These are phyloP conservation scores for Fusarium bactridioides DNA, from an alignment of 2,329 filamentous ascomycete species.

Conservation along the genomic window DNA sequence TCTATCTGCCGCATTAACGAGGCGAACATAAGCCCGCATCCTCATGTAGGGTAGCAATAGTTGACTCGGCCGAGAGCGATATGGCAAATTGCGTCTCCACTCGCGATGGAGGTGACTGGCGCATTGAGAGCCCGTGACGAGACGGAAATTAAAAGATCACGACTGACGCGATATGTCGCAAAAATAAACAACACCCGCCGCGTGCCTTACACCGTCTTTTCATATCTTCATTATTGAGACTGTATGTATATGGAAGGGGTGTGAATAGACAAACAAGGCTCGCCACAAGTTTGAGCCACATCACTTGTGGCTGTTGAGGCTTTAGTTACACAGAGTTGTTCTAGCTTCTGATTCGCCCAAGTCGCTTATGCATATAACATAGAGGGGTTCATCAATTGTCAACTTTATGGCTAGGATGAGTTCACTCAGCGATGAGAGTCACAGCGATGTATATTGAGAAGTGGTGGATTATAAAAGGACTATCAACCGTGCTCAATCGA, in stretches of 20 bases:
- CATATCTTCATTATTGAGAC: slow-evolving; percentile 7
- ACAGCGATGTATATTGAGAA: not conserved
- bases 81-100: slow-evolving; percentile 25
- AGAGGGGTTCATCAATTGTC: not conserved
- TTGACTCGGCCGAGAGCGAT: slow-evolving; percentile 26
- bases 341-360: not conserved
- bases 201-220: slow-evolving; percentile 31
- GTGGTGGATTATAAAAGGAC: slow-evolving; percentile 4
- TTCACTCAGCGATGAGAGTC: not conserved
- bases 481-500: not conserved
- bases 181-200: slow-evolving; percentile 13
- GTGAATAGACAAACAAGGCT: not conserved
- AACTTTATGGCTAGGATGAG: too few species aligned
- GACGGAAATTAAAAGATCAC: slow-evolving; percentile 25
- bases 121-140: slow-evolving; percentile 19
- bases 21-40: not conserved
- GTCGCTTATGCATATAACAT: not conserved
- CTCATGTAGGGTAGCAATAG: slow-evolving; percentile 23
- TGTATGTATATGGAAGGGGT: not conserved
- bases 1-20: not conserved
- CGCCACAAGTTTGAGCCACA: slow-evolving; percentile 3
- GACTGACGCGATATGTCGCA: slow-evolving; percentile 7
- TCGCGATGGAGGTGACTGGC: not conserved
- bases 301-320: not conserved
- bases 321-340: not conserved